Percentiles rank a stretch among this genome's conserved stretches.
These are phyloP conservation scores for Pleurotus platypus DNA, from an alignment of 768 basidiomycete species.

Conservation along the genomic window DNA sequence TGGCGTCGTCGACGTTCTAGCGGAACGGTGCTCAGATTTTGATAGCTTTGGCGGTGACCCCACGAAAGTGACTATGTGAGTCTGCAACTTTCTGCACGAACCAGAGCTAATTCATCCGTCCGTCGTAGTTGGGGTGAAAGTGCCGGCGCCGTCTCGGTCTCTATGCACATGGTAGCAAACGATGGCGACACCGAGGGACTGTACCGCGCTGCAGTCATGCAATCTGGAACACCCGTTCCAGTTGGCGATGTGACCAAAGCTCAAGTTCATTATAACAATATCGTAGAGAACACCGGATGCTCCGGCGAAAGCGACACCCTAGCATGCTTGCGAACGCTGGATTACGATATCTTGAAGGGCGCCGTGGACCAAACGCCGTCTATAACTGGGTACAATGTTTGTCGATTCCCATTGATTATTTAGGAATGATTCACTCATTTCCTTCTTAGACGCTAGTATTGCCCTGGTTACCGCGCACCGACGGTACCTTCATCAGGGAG, in stretches of 20 bases:
- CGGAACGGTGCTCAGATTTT: too few relatives aligned
- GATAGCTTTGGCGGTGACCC: conserved; percentile 55
- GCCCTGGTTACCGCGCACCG: conserved; percentile 48
- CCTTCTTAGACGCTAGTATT: conserved; percentile 31
- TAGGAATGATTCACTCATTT: background rate
- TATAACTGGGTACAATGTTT: conserved; percentile 40
- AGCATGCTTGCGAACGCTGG: conserved; percentile 37
- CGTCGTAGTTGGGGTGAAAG: conserved; percentile 47
- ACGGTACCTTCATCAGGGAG: conserved; percentile 45
- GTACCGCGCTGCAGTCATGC: conserved; percentile 50
- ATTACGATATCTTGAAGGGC: conserved; percentile 33
- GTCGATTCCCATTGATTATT: background rate
- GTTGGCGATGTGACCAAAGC: conserved; percentile 40
- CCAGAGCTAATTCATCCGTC: background rate
- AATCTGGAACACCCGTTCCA: conserved; percentile 45
- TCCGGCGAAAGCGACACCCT: conserved; percentile 35
- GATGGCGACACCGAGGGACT: conserved; percentile 40
- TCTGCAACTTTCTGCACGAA: background rate
- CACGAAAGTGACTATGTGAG: conserved; percentile 45
- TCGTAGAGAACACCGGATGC: conserved; percentile 40
- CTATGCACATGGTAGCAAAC: conserved; percentile 47
- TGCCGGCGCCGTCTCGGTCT: conserved; percentile 53
- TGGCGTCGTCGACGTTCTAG: too few relatives aligned
- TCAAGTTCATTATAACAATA: conserved; percentile 41
- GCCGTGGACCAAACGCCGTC: conserved; percentile 40